These are phyloP conservation scores for Echites panduratus DNA, from an alignment of 257 asterid genomes.

Conservation along the genomic window DNA sequence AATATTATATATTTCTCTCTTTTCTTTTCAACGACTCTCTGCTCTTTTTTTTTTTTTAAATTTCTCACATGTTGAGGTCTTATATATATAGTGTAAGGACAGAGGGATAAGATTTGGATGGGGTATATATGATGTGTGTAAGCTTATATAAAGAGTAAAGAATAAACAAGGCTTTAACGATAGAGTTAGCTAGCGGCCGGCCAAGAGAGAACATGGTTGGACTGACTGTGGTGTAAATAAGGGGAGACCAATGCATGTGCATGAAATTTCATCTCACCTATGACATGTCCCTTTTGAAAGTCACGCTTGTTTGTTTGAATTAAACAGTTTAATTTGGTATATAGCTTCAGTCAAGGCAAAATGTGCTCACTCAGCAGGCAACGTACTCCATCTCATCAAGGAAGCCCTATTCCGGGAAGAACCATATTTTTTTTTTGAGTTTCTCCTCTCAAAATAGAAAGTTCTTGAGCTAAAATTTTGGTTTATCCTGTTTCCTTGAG, in stretches of 20 bases:
- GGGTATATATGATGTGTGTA: no score
- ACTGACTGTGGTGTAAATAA: slow-evolving; percentile 15
- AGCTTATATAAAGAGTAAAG: no score
- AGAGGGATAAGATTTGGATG: no score
- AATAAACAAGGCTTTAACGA: not conserved
- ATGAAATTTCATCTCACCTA: slow-evolving; percentile 22
- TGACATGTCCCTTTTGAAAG: slow-evolving; percentile 37
- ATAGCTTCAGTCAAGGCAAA: slow-evolving; percentile 9
- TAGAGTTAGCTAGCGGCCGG: not conserved
- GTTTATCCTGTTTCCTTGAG: no score
- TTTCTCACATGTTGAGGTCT: not conserved
- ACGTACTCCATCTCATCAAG: not conserved
- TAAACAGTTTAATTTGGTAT: not conserved
- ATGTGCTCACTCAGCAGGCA: not conserved
- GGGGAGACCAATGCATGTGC: slow-evolving; percentile 55
- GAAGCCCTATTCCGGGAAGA: not conserved
- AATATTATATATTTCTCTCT: not conserved
- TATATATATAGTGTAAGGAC: slow-evolving; percentile 19
- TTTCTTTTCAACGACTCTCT: slow-evolving; percentile 2
- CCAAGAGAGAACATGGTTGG: slow-evolving; percentile 6
- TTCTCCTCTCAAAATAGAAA: not conserved
- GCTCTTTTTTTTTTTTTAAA: not conserved
- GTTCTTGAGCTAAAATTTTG: not conserved
- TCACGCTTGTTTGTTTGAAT: slow-evolving; percentile 17
- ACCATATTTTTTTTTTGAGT: no score